phyloP scores from a whole-genome alignment of 1,284 basidiomycete species.

The Ustanciosporium gigantosporum region DNA sequence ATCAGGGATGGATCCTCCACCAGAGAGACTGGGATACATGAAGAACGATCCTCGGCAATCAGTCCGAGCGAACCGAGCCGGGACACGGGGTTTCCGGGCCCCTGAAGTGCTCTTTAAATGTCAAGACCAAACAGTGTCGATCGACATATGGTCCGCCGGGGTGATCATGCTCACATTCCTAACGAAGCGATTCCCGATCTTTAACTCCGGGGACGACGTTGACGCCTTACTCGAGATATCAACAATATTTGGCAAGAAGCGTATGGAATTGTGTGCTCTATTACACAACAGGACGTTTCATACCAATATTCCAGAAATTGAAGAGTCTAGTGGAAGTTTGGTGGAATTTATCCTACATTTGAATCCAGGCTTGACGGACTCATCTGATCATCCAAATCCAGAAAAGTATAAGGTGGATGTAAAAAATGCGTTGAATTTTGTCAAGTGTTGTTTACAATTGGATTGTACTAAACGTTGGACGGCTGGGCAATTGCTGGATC shows the following conservation, averaged over 20 bases:
- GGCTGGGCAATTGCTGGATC: constrained; percentile 45
- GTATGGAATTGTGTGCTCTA: constrained; percentile 83
- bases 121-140: constrained; percentile 84
- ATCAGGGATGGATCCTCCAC: constrained; percentile 48
- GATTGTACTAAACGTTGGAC: constrained; percentile 55
- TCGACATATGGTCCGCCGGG: constrained; percentile 95
- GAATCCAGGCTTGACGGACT: constrained; percentile 48
- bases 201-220: constrained; percentile 90
- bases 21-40: constrained; percentile 54
- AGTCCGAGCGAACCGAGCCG: constrained; percentile 93
- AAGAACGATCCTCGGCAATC: constrained; percentile 65
- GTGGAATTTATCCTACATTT: constrained; percentile 50
- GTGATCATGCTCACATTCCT: constrained; percentile 91
- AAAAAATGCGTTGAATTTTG: constrained; percentile 50
- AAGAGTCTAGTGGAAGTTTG: constrained; percentile 26
- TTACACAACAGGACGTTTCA: constrained; percentile 69
- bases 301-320: constrained; percentile 48
- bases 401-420: constrained; percentile 44
- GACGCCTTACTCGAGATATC: constrained; percentile 96
- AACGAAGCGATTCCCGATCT: constrained; percentile 87
- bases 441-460: constrained; percentile 48
- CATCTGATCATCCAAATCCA: constrained; percentile 45
- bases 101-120: constrained; percentile 97
- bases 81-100: constrained; percentile 93
- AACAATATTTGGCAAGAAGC: constrained; percentile 77